Evolutionary conservation across 345 rosid species (phyloP), one percentile per base, ranked within the genome.

Genomic region (Linum tenue): DNA sequence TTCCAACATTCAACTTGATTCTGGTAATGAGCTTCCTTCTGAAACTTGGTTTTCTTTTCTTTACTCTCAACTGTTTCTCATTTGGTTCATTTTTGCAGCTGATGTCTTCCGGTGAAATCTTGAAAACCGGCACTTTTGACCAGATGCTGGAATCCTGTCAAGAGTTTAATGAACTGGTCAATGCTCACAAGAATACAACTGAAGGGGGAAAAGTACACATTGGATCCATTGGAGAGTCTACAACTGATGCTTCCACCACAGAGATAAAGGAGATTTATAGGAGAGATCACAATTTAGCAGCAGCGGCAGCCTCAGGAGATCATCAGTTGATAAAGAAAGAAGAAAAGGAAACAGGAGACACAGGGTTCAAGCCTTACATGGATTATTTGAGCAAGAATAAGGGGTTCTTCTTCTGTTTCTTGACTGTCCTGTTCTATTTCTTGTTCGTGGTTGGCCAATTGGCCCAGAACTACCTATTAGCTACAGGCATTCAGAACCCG

Each of bases 261-360:
- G 71, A 5, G 35, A 40, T 64, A 37, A 56, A 64, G 80, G 62
- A 35, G 83, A 75, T 55, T 78, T 72, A 59, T 62, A 72, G 73
- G 74, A 61, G 38, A 60, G 11, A 10, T 39, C 10, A 66, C 37
- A 5, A 56, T 7, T 16, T 72, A 78, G 65, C 42, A 58, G 41
- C n/a, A 2, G 37, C 5, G 39, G 62, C 64, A 53, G 39, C 78
- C 15, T n/a, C 7, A 0, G 73, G 65, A 15, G 82, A 79, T 37
- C 91, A 86, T 14, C 50, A 81, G 61, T 73, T 86, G 70, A 79
- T 83, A n/a, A 73, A 75, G 70, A 64, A 72, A 67, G 88, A 84
- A 68, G 88, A 80, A 71, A 75, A 75, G 48, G 88, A 83, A 22
- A 22, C 31, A 22, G 31, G 31, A 22, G 31, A 22, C 31, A 22